These are phyloP conservation scores for Coccomyxa sp. DNA, from an alignment of 139 green algal species.

Conservation along the genomic window DNA sequence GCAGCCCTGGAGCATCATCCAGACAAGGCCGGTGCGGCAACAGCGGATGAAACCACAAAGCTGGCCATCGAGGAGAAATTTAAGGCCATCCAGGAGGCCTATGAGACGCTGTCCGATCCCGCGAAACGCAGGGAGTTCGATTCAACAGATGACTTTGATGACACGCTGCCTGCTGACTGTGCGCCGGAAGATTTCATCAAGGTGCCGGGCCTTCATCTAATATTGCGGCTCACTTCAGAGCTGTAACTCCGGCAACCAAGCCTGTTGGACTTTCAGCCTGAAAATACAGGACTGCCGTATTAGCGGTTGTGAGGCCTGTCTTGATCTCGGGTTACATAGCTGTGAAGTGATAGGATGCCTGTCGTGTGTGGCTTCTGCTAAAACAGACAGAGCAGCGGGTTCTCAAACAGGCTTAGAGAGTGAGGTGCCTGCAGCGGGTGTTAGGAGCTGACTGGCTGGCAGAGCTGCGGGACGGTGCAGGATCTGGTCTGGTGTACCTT, in stretches of 20 bases:
- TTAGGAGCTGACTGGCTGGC: too few relatives aligned
- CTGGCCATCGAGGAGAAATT: slow-evolving; percentile 72
- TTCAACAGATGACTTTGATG: slow-evolving; percentile 92
- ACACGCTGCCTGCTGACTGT: slow-evolving; percentile 77
- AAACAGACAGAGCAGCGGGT: too few relatives aligned
- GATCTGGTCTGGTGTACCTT: too few relatives aligned
- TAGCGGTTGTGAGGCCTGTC: not conserved
- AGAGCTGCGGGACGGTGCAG: too few relatives aligned
- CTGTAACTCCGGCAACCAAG: not conserved
- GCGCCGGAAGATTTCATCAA: slow-evolving; percentile 82
- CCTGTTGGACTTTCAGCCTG: not conserved
- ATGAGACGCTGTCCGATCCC: slow-evolving; percentile 79
- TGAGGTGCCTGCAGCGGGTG: too few relatives aligned
- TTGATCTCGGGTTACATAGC: not conserved
- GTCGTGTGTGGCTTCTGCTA: too few relatives aligned
- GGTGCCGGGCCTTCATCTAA: slow-evolving; percentile 24
- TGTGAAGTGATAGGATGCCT: not conserved
- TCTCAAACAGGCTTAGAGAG: too few relatives aligned
- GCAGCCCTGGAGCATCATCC: slow-evolving; percentile 84
- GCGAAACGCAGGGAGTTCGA: slow-evolving; percentile 79
- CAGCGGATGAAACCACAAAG: slow-evolving; percentile 37
- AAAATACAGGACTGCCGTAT: too few relatives aligned
- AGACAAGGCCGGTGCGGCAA: slow-evolving; percentile 65
- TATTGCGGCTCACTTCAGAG: not conserved
- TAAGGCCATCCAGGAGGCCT: slow-evolving; percentile 81